These are phyloP conservation scores for Nitzschia inconspicua DNA, from an alignment of 108 stramenopile genomes.

Conservation along the genomic window DNA sequence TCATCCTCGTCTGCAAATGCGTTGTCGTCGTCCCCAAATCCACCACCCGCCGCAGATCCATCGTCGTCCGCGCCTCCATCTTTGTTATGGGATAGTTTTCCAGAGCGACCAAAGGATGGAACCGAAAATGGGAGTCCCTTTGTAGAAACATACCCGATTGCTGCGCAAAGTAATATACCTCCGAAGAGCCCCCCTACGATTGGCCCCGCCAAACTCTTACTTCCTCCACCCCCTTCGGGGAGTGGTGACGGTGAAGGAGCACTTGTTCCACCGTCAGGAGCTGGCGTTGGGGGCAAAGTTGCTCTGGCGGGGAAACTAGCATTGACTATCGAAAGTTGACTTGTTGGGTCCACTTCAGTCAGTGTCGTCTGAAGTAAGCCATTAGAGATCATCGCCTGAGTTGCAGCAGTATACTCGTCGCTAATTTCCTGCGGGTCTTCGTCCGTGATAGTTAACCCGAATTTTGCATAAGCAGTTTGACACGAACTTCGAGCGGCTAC, in stretches of 20 bases:
- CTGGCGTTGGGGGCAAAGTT: constrained; percentile 16
- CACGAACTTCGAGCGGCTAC: background rate
- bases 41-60: constrained; percentile 16
- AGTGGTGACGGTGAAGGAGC: background rate
- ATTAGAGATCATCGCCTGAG: constrained; percentile 19
- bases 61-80: constrained; percentile 14
- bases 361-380: constrained; percentile 9
- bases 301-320: constrained; percentile 16
- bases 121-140: constrained; percentile 3
- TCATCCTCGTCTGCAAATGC: background rate
- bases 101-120: background rate
- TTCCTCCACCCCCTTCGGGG: background rate
- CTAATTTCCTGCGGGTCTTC: constrained; percentile 20
- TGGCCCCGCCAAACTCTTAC: background rate
- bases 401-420: constrained; percentile 4
- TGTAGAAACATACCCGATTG: constrained; percentile 6
- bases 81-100: background rate
- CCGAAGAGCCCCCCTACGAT: constrained; percentile 17
- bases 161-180: constrained; percentile 8
- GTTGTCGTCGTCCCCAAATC: constrained; percentile 8
- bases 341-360: constrained; percentile 6
- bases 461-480: constrained; percentile 35
- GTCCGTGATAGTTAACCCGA: constrained; percentile 13
- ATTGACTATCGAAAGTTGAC: constrained; percentile 11
- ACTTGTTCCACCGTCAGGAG: too few relatives aligned